Conservation (phyloP, 2,329 filamentous ascomycete species). For the Xylariaceae sp. region DNA sequence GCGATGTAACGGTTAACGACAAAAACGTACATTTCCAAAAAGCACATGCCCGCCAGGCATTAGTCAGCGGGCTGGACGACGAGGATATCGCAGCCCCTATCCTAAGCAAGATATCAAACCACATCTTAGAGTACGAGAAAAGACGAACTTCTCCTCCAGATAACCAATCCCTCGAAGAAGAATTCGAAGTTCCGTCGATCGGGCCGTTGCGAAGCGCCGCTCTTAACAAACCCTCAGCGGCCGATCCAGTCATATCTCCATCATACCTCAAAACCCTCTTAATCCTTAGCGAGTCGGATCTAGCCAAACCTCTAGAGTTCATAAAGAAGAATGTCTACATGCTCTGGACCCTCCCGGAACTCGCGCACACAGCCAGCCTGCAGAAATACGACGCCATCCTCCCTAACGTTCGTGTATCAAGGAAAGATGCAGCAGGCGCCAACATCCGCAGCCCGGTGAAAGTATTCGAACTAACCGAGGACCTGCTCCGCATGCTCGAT, state of each 20-base stretch:
- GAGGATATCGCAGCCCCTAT: slow-evolving; percentile 6
- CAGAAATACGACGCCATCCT: too few species aligned
- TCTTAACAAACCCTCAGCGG: neutral
- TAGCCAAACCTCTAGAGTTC: neutral
- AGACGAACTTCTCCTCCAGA: neutral
- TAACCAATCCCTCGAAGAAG: neutral
- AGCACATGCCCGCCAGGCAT: slow-evolving; percentile 18
- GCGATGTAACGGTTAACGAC: slow-evolving; percentile 78
- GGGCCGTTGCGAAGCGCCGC: slow-evolving; percentile 1
- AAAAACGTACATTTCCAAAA: slow-evolving; percentile 77
- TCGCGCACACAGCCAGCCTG: neutral
- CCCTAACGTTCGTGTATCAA: too few species aligned
- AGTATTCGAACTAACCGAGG: slow-evolving; percentile 14
- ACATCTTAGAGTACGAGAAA: slow-evolving; percentile 14
- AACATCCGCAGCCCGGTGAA: neutral
- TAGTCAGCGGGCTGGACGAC: slow-evolving; percentile 1
- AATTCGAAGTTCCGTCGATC: neutral
- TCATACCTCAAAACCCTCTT: slow-evolving; percentile 19
- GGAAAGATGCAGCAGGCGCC: too few species aligned
- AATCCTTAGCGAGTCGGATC: slow-evolving; percentile 16
- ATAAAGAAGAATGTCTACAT: neutral
- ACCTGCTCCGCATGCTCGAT: slow-evolving; percentile 14
- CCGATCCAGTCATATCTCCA: slow-evolving; percentile 4
- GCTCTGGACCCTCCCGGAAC: neutral
- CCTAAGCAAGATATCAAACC: slow-evolving; percentile 9